These are phyloP conservation scores for Colletotrichum gloeosporioides DNA, from an alignment of 2,329 filamentous ascomycete genomes.

Conservation along the genomic window DNA sequence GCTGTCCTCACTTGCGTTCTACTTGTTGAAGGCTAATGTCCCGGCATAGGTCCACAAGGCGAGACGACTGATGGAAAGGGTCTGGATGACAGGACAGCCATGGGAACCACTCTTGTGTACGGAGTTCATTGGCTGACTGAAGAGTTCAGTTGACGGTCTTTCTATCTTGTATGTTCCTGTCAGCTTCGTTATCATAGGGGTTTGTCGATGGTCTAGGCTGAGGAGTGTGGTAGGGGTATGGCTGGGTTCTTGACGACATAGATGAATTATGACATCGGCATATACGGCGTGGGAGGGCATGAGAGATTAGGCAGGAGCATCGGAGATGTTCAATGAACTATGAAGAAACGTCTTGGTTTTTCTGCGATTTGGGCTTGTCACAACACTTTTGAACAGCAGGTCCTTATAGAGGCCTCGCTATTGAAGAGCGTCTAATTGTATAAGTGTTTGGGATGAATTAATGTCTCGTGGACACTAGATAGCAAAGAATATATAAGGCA, in stretches of 20 bases:
- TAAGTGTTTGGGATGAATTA: not conserved
- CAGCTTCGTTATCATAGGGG: not conserved
- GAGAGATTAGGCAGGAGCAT: not conserved
- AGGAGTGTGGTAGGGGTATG: not conserved
- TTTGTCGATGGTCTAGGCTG: not conserved
- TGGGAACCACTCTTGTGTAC: slow-evolving; percentile 73
- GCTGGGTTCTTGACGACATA: not conserved
- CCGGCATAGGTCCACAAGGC: slow-evolving; percentile 59
- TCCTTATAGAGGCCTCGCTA: not conserved
- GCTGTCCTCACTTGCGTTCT: slow-evolving; percentile 19
- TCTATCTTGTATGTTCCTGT: not conserved
- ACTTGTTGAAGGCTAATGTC: not conserved
- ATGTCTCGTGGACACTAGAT: not conserved
- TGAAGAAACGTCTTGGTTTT: not conserved
- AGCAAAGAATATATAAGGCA: not conserved
- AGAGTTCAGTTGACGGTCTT: not conserved
- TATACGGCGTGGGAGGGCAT: not conserved
- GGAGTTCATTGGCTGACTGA: slow-evolving; percentile 69
- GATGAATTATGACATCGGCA: not conserved
- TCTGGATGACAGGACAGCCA: slow-evolving; percentile 70
- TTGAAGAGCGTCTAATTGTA: not conserved
- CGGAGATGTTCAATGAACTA: not conserved
- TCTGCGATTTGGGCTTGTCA: not conserved
- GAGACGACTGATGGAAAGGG: slow-evolving; percentile 68
- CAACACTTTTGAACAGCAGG: not conserved